phyloP scores from a whole-genome alignment of 2,329 filamentous ascomycete species.

The Aaosphaeria arxii region DNA sequence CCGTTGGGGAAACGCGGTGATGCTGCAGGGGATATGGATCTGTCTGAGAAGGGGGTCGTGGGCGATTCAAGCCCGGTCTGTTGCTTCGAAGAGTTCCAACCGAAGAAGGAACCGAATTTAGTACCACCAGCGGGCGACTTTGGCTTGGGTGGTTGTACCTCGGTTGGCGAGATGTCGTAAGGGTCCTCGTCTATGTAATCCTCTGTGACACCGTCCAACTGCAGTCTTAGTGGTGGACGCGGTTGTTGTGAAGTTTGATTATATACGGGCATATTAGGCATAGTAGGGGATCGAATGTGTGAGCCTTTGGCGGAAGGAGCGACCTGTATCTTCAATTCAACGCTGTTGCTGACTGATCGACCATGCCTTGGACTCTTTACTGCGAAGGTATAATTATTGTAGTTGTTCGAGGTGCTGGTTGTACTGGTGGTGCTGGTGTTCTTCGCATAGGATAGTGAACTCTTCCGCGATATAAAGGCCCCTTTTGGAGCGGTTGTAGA shows the following conservation, averaged over 20 bases:
- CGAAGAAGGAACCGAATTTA: slow-evolving; percentile 65
- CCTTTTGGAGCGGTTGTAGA: slow-evolving; percentile 8
- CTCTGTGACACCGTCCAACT: slow-evolving; percentile 35
- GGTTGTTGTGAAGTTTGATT: slow-evolving; percentile 22
- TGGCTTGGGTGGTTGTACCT: slow-evolving; percentile 31
- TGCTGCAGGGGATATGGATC: slow-evolving; percentile 56
- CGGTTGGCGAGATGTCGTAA: slow-evolving; percentile 25
- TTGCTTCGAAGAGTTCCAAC: slow-evolving; percentile 58
- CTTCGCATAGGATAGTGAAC: slow-evolving; percentile 4
- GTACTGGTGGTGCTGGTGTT: not conserved
- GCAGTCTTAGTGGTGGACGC: slow-evolving; percentile 23
- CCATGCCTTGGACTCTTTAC: slow-evolving; percentile 30
- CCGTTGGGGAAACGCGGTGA: slow-evolving; percentile 46
- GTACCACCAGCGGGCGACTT: slow-evolving; percentile 45
- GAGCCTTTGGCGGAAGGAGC: slow-evolving; percentile 11
- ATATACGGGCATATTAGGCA: slow-evolving; percentile 38
- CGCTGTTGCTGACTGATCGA: slow-evolving; percentile 31
- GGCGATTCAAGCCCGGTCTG: slow-evolving; percentile 56
- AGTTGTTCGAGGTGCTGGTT: slow-evolving; percentile 3
- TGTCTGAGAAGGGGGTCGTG: slow-evolving; percentile 62
- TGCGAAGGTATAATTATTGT: slow-evolving; percentile 1
- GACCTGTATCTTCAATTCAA: slow-evolving; percentile 14
- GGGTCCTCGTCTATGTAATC: slow-evolving; percentile 35
- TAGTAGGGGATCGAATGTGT: slow-evolving; percentile 35
- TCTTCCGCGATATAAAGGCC: not conserved